phyloP scores from a whole-genome alignment of 176 grass and related monocot species.

The maize (Zea mays) region DNA sequence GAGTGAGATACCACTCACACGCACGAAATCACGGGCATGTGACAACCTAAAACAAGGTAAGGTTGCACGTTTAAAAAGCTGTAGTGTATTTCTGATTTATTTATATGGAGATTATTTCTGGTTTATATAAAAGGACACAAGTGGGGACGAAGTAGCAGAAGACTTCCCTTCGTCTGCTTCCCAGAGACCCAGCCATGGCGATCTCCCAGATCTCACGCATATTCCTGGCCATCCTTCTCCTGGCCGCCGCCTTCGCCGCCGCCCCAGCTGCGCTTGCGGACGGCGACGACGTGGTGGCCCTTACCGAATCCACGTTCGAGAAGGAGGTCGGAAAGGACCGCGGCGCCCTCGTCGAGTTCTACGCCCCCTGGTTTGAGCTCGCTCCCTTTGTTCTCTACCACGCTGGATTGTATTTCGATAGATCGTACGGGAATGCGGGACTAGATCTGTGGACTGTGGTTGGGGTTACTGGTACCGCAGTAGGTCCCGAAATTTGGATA shows the following conservation, averaged over 20 bases:
- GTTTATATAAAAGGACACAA: background rate
- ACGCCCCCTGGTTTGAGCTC: constrained; percentile 54
- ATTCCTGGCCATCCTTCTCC: constrained; percentile 1
- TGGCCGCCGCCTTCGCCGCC: constrained; percentile 12
- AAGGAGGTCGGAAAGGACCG: constrained; percentile 75
- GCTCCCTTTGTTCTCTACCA: background rate
- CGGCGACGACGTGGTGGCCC: constrained; percentile 52
- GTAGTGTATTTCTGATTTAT: too few relatives aligned
- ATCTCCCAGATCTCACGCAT: constrained; percentile 2
- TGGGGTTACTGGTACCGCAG: background rate
- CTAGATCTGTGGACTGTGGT: constrained; percentile 18
- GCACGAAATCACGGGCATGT: too few relatives aligned
- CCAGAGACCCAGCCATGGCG: constrained; percentile 1
- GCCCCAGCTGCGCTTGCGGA: constrained; percentile 32
- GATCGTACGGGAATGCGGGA: background rate
- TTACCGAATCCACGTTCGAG: constrained; percentile 65
- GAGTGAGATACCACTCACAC: too few relatives aligned
- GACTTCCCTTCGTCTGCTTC: background rate
- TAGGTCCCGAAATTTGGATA: background rate
- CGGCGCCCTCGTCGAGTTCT: constrained; percentile 69
- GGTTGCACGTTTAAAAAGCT: too few relatives aligned
- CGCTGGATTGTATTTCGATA: background rate
- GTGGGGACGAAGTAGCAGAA: background rate
- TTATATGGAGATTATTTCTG: background rate
- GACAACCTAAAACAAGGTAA: too few relatives aligned